These are phyloP conservation scores for Thermochaetoides thermophila DNA, from an alignment of 495 filamentous ascomycete genomes.

Conservation along the genomic window DNA sequence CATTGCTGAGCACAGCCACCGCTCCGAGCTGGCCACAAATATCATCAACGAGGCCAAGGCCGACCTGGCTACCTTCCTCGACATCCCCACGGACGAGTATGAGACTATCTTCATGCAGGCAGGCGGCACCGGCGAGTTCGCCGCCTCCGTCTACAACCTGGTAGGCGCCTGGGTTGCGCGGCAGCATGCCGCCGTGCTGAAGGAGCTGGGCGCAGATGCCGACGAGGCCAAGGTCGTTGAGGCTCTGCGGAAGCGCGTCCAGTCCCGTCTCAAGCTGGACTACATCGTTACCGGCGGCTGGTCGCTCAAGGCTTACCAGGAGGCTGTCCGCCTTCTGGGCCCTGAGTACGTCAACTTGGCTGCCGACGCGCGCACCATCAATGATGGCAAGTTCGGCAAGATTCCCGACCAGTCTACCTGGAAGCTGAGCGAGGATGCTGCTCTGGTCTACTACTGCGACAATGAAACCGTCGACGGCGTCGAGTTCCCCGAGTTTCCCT, in stretches of 20 bases:
- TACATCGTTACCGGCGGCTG: slow-evolving; percentile 90
- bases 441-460: slow-evolving; percentile 81
- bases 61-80: slow-evolving; percentile 50
- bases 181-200: slow-evolving; percentile 29
- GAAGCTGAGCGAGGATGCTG: slow-evolving; percentile 59
- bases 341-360: slow-evolving; percentile 66
- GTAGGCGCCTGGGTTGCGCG: slow-evolving; percentile 67
- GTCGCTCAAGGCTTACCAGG: slow-evolving; percentile 83
- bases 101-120: slow-evolving; percentile 71
- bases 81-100: slow-evolving; percentile 55
- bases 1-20: slow-evolving; percentile 79
- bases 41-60: slow-evolving; percentile 53
- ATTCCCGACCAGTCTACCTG: slow-evolving; percentile 66
- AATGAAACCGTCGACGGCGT: slow-evolving; percentile 94
- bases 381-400: slow-evolving; percentile 74
- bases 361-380: slow-evolving; percentile 50
- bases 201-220: slow-evolving; percentile 18
- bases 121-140: slow-evolving; percentile 73
- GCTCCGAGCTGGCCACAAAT: slow-evolving; percentile 56
- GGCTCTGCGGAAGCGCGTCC: slow-evolving; percentile 43
- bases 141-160: slow-evolving; percentile 67
- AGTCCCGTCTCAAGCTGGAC: slow-evolving; percentile 58
- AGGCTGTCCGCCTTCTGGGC: slow-evolving; percentile 63
- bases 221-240: slow-evolving; percentile 37
- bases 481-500: slow-evolving; percentile 73